These are phyloP conservation scores for Venturia nashicola DNA, from an alignment of 2,329 filamentous ascomycete genomes.

Conservation along the genomic window DNA sequence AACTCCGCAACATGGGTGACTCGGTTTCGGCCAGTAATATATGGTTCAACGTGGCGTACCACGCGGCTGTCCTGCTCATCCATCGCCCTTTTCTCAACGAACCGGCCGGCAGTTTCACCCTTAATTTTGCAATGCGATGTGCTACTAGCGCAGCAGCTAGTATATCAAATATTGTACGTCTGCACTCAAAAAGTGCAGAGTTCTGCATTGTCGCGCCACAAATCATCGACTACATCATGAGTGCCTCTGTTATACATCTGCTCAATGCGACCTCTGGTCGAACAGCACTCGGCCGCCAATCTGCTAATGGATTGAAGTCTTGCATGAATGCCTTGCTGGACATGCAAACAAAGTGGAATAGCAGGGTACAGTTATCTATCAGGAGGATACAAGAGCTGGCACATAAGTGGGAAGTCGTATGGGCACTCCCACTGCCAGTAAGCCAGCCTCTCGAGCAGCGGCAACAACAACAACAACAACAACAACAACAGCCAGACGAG, in stretches of 20 bases:
- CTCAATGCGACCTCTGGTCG: not conserved
- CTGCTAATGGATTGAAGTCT: not conserved
- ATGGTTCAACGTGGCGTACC: not conserved
- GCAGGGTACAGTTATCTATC: not conserved
- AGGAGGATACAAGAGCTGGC: not conserved
- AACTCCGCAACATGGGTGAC: not conserved
- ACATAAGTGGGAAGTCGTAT: not conserved
- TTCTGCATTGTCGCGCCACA: constrained; percentile 1
- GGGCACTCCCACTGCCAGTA: not conserved
- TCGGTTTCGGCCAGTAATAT: not conserved
- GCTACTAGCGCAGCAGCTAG: not conserved
- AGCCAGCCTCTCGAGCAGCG: not conserved
- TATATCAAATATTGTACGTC: not conserved
- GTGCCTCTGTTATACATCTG: not conserved
- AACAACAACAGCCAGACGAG: not conserved
- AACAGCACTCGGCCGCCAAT: not conserved
- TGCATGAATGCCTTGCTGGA: not conserved
- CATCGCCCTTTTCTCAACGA: constrained; percentile 1
- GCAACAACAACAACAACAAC: too few species aligned
- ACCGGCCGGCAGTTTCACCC: not conserved
- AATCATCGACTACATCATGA: not conserved
- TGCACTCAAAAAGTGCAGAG: not conserved
- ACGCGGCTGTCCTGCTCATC: not conserved
- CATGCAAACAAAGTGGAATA: not conserved
- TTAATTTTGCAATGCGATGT: constrained; percentile 3